A percentile compares a stretch with the other conserved stretches of the same genome.
Conservation (phyloP, 345 rosid genomes). For the Dimocarpus longan region DNA sequence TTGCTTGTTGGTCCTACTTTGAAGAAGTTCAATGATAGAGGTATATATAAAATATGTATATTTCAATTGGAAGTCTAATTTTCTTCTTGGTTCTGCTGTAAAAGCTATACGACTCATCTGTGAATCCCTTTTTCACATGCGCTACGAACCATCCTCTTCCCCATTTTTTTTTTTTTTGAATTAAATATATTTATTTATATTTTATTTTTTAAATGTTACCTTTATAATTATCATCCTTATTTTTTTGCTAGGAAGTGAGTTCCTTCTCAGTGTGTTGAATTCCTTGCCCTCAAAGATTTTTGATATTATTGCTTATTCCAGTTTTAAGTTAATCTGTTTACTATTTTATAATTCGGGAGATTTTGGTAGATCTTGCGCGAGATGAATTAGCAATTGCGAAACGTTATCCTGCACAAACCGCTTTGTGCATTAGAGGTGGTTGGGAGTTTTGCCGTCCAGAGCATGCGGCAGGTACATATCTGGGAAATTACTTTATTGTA, state of each 20-base stretch:
- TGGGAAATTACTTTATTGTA: slow-evolving; percentile 7
- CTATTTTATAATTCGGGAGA: slow-evolving; percentile 20
- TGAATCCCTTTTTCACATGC: too few relatives aligned
- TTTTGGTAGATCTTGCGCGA: slow-evolving; percentile 74
- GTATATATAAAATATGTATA: slow-evolving; percentile 36
- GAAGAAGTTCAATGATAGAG: slow-evolving; percentile 98
- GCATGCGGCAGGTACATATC: slow-evolving; percentile 71
- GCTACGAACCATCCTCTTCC: neutral
- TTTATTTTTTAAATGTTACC: neutral
- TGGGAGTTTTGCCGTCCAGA: slow-evolving; percentile 95
- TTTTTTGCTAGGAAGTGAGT: neutral
- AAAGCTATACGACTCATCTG: neutral
- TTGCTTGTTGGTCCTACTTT: slow-evolving; percentile 93
- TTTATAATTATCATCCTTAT: neutral
- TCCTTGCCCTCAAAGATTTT: slow-evolving; percentile 7
- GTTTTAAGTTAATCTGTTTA: slow-evolving; percentile 6
- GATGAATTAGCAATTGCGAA: slow-evolving; percentile 82
- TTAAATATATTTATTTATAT: too few relatives aligned
- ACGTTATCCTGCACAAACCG: slow-evolving; percentile 83
- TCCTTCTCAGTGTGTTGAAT: neutral
- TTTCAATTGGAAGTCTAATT: neutral
- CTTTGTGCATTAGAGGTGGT: slow-evolving; percentile 92
- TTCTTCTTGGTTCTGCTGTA: neutral
- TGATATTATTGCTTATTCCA: neutral
- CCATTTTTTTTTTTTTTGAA: neutral